Evolutionary conservation across 345 rosid genomes (phyloP), one percentile per base, ranked within the genome.

Genomic region (Salix koriyanagi): DNA sequence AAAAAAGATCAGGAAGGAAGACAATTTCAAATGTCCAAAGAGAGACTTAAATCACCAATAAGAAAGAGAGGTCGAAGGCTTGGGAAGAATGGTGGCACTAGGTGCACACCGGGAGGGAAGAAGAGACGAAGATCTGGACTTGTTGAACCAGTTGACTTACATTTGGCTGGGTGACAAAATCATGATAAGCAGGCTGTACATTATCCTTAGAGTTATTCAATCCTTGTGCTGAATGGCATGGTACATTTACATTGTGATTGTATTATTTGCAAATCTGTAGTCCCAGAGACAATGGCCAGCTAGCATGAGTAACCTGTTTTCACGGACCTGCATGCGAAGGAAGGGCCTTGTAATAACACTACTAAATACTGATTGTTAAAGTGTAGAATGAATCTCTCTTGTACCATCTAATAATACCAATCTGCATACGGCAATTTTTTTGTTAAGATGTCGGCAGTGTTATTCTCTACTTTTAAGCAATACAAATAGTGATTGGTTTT

Each of bases 41-140:
- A 90, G 84, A 85, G 96, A 85, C 85, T 76, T 15, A 89, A 88
- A 82, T 90, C 96, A 25, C 93, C 94, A 5, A 8, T 65, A 19
- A 44, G 42, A 69, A 90, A 84, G 70, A 77, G 77, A 67, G 28
- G 74, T 8, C 62, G 75, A 42, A 89, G 91, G 84, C 78, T 85
- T 0, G 77, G 90, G 60, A 91, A 87, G 74, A 64, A 58, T 64
- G 86, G 83, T 0, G 80, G 85, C 2, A 13, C 42, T 13, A 84
- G 89, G 76, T 90, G 94, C 89, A 90, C 88, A 34, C 94, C 97
- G 0, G 92, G 88, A 7, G 80, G 90, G 73, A 93, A 90, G 85
- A 88, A 88, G 86, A 93, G 96, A 82, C 84, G 94, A 50, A 86
- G 88, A 54, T 86, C 92, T 37, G 81, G 81, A 69, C 23, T 77